Conservation (phyloP, 805 yeast species). For the Candida broadrunensis region DNA sequence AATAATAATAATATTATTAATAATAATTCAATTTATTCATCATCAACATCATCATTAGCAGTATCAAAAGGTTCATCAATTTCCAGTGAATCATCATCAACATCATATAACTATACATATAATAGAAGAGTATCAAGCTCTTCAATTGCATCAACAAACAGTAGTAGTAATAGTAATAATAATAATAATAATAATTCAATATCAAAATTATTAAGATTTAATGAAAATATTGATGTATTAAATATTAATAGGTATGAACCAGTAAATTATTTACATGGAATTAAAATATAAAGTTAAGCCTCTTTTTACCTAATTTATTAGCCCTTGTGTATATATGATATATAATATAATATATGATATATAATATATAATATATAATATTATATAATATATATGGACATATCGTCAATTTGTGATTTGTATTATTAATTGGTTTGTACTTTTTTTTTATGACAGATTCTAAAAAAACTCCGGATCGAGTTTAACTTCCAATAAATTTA, state of each 20-base stretch:
- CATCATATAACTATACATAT: background rate
- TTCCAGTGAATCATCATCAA: background rate
- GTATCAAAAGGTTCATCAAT: background rate
- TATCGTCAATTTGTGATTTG: too few relatives aligned
- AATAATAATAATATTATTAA: background rate
- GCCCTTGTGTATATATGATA: background rate
- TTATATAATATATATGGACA: too few relatives aligned
- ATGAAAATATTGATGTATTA: constrained; percentile 5
- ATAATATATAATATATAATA: too few relatives aligned
- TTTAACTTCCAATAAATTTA: too few relatives aligned
- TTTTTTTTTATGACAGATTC: too few relatives aligned
- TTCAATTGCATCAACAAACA: background rate
- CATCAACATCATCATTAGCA: background rate
- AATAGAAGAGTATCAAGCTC: background rate
- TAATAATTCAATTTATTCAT: background rate
- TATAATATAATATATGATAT: too few relatives aligned
- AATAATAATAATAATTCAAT: background rate
- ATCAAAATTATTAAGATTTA: constrained; percentile 4
- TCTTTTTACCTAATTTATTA: too few relatives aligned
- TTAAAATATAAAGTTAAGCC: background rate
- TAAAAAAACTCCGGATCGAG: too few relatives aligned
- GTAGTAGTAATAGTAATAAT: background rate
- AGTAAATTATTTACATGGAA: constrained; percentile 2
- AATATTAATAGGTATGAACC: constrained; percentile 4
- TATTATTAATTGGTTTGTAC: too few relatives aligned